phyloP scores from a whole-genome alignment of 495 filamentous ascomycete species.

The Penicillium simplicissimum region DNA sequence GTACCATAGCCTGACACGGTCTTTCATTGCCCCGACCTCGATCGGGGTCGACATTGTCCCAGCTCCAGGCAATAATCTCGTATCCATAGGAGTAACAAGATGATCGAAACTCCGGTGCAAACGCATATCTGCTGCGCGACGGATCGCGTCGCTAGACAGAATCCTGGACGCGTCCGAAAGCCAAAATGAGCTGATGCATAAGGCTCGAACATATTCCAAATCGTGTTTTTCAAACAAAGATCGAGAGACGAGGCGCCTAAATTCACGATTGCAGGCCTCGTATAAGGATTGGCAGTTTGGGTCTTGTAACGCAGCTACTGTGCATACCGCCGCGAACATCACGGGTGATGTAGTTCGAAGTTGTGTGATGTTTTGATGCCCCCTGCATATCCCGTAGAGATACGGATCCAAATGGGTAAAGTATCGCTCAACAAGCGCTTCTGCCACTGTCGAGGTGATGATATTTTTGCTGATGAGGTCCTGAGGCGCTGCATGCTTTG shows the following conservation, averaged over 20 bases:
- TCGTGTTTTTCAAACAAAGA: conserved; percentile 44
- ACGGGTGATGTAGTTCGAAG: conserved; percentile 35
- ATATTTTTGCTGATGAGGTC: conserved; percentile 44
- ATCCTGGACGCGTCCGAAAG: conserved; percentile 45
- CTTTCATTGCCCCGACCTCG: conserved; percentile 24
- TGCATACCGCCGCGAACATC: conserved; percentile 43
- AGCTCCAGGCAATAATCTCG: background rate
- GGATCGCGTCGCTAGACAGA: conserved; percentile 43
- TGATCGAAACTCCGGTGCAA: conserved; percentile 37
- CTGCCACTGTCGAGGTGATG: conserved; percentile 35
- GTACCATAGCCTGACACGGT: conserved; percentile 45
- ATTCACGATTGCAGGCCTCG: conserved; percentile 44
- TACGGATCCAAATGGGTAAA: conserved; percentile 45
- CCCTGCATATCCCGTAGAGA: conserved; percentile 42
- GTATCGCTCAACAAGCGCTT: conserved; percentile 39
- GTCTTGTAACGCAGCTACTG: conserved; percentile 45
- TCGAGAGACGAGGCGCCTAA: conserved; percentile 37
- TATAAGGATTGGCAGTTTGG: conserved; percentile 36
- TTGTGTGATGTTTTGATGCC: conserved; percentile 32
- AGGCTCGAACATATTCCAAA: conserved; percentile 42
- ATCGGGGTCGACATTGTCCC: background rate
- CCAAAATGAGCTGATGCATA: conserved; percentile 49
- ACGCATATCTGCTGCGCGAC: conserved; percentile 45
- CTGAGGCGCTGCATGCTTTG: conserved; percentile 20
- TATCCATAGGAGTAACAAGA: conserved; percentile 11